A percentile compares a stretch with the other conserved stretches of the same genome.
phyloP scores from a whole-genome alignment of 1,284 basidiomycete genomes.

The Chondrostereum purpureum region DNA sequence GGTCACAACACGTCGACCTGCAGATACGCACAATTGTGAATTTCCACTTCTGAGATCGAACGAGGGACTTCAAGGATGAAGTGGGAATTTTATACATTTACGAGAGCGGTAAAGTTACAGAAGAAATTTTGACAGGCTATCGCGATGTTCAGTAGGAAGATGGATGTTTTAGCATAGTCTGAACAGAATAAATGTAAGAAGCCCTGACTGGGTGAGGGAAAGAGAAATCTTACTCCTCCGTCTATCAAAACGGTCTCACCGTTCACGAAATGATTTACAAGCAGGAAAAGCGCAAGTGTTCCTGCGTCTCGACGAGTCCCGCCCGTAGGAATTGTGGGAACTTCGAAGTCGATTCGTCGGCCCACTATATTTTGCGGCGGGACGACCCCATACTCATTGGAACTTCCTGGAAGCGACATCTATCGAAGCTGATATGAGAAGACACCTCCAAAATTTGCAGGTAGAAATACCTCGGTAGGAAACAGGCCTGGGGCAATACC shows the following conservation, averaged over 20 bases:
- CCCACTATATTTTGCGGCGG: slow-evolving; percentile 19
- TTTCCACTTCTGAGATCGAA: too few species aligned
- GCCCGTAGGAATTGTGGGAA: slow-evolving; percentile 28
- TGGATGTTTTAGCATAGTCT: too few species aligned
- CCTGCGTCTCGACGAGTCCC: slow-evolving; percentile 40
- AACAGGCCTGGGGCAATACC: slow-evolving; percentile 38
- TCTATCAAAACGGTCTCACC: slow-evolving; percentile 48
- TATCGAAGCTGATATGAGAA: slow-evolving; percentile 6
- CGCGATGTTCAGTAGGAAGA: too few species aligned
- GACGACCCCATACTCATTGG: slow-evolving; percentile 23
- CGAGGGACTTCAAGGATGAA: too few species aligned
- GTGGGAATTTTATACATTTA: background rate
- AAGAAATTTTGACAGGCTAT: background rate
- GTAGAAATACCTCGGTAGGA: slow-evolving; percentile 10
- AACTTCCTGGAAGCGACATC: slow-evolving; percentile 23
- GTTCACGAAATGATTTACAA: slow-evolving; percentile 45
- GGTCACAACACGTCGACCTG: too few species aligned
- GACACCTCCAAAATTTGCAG: background rate
- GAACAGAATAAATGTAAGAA: too few species aligned
- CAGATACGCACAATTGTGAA: too few species aligned
- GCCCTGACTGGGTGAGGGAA: background rate
- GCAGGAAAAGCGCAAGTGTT: slow-evolving; percentile 36
- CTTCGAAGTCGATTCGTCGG: slow-evolving; percentile 21
- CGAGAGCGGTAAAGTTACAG: background rate
- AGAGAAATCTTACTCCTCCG: slow-evolving; percentile 34